Percentiles rank a stretch among this genome's conserved stretches.
Conservation (phyloP, 345 rosid species). For the Excoecaria agallocha region DNA sequence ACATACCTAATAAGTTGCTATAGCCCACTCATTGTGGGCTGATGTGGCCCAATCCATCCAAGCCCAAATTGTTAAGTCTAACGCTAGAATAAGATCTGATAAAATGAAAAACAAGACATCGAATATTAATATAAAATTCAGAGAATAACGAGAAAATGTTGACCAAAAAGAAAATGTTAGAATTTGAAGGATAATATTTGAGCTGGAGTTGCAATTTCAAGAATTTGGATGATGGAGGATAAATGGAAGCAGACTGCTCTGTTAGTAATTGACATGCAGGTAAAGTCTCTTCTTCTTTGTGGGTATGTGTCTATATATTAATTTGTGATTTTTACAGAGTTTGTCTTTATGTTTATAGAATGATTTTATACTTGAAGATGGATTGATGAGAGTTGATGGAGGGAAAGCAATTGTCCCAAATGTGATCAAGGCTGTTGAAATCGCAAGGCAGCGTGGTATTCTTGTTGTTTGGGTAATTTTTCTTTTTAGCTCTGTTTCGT, state of each 20-base stretch:
- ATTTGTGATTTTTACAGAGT: neutral
- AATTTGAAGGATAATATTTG: neutral
- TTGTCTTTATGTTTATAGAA: constrained; percentile 38
- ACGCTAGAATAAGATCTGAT: too few relatives aligned
- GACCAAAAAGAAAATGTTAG: too few relatives aligned
- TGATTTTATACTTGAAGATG: constrained; percentile 59
- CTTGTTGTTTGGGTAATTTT: constrained; percentile 69
- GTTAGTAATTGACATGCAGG: constrained; percentile 97
- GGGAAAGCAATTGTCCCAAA: constrained; percentile 67
- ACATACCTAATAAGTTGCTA: too few relatives aligned
- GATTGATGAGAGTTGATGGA: constrained; percentile 50
- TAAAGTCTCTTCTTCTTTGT: constrained; percentile 9
- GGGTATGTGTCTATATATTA: neutral
- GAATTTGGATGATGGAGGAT: constrained; percentile 29
- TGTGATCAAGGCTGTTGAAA: constrained; percentile 60
- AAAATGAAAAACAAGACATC: too few relatives aligned
- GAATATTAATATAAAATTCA: too few relatives aligned
- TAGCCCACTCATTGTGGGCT: too few relatives aligned
- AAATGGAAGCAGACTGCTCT: constrained; percentile 71
- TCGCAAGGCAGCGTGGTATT: constrained; percentile 71
- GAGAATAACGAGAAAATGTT: too few relatives aligned
- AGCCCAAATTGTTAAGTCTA: too few relatives aligned
- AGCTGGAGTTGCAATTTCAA: neutral
- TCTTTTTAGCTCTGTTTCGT: neutral
- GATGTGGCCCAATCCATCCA: too few relatives aligned